Conservation (phyloP, 2,329 filamentous ascomycete genomes). For the Emericellopsis atlantica region DNA sequence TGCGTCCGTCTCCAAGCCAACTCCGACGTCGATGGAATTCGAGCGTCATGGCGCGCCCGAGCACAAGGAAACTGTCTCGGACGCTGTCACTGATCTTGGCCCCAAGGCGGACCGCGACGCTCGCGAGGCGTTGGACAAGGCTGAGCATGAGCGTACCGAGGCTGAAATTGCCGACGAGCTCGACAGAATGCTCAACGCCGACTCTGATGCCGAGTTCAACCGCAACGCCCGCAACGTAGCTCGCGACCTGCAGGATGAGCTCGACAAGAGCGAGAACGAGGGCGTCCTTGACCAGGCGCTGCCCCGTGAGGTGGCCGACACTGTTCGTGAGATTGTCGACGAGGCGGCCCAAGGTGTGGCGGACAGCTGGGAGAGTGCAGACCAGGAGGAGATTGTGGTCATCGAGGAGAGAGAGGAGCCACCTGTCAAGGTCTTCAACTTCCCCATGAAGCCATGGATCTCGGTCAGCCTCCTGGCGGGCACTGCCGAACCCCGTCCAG, state of each 20-base stretch:
- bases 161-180: constrained; percentile 34
- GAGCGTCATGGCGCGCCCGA: constrained; percentile 20
- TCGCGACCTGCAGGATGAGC: constrained; percentile 36
- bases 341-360: constrained; percentile 39
- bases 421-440: constrained; percentile 77
- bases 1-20: constrained; percentile 8
- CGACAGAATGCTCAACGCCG: constrained; percentile 33
- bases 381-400: constrained; percentile 53
- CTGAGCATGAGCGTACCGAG: constrained; percentile 34
- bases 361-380: constrained; percentile 88
- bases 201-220: constrained; percentile 41
- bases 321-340: constrained; percentile 36
- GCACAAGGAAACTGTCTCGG: constrained; percentile 59
- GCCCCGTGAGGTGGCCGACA: constrained; percentile 25
- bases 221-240: constrained; percentile 32
- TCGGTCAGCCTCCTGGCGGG: constrained; percentile 63
- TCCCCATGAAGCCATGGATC: constrained; percentile 94
- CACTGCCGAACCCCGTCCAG: constrained; percentile 40
- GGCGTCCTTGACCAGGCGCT: constrained; percentile 37
- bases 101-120: constrained; percentile 38
- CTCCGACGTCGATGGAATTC: constrained; percentile 17
- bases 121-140: constrained; percentile 50
- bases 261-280: constrained; percentile 40
- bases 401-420: constrained; percentile 54
- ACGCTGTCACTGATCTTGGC: constrained; percentile 56